phyloP scores from a whole-genome alignment of 768 basidiomycete species.

The Nidularia pulvinata region DNA sequence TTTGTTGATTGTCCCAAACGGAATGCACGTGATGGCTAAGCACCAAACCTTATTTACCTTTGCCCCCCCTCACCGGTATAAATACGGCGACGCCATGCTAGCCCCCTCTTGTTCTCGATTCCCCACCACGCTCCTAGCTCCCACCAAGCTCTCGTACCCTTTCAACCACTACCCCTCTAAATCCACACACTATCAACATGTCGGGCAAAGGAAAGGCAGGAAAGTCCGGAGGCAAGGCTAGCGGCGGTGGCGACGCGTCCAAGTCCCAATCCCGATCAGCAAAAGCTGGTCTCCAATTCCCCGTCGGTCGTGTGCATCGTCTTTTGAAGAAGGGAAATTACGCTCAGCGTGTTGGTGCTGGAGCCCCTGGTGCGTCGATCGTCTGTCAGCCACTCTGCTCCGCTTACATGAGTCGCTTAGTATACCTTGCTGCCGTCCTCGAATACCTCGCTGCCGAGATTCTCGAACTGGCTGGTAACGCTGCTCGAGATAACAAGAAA shows the following conservation, averaged over 20 bases:
- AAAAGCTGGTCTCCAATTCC: slow-evolving; percentile 67
- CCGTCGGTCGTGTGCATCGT: slow-evolving; percentile 82
- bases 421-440: slow-evolving; percentile 80
- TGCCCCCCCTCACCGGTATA: slow-evolving; percentile 17
- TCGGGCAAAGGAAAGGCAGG: slow-evolving; percentile 46
- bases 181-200: slow-evolving; percentile 15
- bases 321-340: slow-evolving; percentile 76
- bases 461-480: slow-evolving; percentile 79
- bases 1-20: slow-evolving; percentile 23
- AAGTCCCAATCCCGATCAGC: slow-evolving; percentile 60
- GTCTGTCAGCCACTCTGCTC: neutral
- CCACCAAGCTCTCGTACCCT: slow-evolving; percentile 5
- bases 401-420: slow-evolving; percentile 22
- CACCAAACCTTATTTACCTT: slow-evolving; percentile 17
- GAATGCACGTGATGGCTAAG: slow-evolving; percentile 11
- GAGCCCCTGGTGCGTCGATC: slow-evolving; percentile 55
- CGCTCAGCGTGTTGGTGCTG: slow-evolving; percentile 73
- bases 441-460: slow-evolving; percentile 86
- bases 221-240: slow-evolving; percentile 52
- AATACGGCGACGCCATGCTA: slow-evolving; percentile 14
- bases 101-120: slow-evolving; percentile 4
- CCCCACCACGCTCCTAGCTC: slow-evolving; percentile 10
- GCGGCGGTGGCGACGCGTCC: slow-evolving; percentile 26
- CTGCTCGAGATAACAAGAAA: slow-evolving; percentile 72
- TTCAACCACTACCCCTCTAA: slow-evolving; percentile 4